Percentiles rank a stretch among this genome's conserved stretches.
phyloP scores from a whole-genome alignment of 2,329 filamentous ascomycete species.

The Fusarium cyanostomum region DNA sequence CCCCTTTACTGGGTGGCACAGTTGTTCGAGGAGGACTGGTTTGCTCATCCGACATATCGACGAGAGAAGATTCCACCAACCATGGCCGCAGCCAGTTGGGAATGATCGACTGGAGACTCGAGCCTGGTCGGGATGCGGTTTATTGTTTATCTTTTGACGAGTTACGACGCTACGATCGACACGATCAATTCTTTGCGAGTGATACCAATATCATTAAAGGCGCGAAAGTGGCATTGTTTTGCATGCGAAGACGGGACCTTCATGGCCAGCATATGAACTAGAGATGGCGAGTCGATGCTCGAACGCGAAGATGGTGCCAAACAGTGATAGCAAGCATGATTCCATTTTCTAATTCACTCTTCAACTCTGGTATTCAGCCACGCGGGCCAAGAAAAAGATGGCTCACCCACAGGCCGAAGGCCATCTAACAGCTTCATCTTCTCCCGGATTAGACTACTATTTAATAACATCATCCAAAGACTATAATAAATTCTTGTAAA shows the following conservation, averaged over 20 bases:
- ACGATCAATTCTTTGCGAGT: not conserved
- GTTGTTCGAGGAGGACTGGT: slow-evolving; percentile 57
- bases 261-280: not conserved
- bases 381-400: not conserved
- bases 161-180: not conserved
- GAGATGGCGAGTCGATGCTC: not conserved
- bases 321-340: not conserved
- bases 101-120: too few relatives aligned
- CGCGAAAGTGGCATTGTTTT: not conserved
- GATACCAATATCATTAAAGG: not conserved
- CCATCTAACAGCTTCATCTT: too few relatives aligned
- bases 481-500: too few relatives aligned
- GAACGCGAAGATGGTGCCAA: not conserved
- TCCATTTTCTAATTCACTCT: too few relatives aligned
- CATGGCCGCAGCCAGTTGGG: not conserved
- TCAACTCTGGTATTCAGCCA: not conserved
- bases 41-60: slow-evolving; percentile 45
- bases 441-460: too few relatives aligned
- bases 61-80: slow-evolving; percentile 30
- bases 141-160: not conserved
- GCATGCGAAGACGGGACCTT: not conserved
- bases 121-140: not conserved
- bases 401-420: too few relatives aligned
- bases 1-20: slow-evolving; percentile 57
- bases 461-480: too few relatives aligned